A percentile compares a stretch with the other conserved stretches of the same genome.
phyloP scores from a whole-genome alignment of 129 eudicot genomes.

The Lactuca saligna region DNA sequence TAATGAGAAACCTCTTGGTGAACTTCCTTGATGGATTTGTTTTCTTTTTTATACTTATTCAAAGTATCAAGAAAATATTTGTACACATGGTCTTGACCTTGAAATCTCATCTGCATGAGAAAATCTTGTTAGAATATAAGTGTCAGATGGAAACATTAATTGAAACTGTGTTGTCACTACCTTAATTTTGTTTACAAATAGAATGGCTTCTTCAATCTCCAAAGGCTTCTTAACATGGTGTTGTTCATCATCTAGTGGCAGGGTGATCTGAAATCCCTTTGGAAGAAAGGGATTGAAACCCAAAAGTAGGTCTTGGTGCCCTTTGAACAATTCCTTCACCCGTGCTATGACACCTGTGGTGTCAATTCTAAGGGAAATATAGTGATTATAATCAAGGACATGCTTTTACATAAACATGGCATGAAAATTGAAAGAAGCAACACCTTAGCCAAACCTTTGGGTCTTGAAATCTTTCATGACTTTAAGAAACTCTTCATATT shows the following conservation, averaged over 20 bases:
- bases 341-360: constrained; percentile 76
- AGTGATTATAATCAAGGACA: constrained; percentile 25
- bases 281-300: constrained; percentile 96
- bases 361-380: constrained; percentile 54
- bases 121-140: constrained; percentile 18
- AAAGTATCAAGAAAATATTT: constrained; percentile 80
- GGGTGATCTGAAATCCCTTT: constrained; percentile 70
- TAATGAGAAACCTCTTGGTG: constrained; percentile 62
- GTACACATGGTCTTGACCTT: constrained; percentile 87
- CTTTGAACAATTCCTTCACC: constrained; percentile 86
- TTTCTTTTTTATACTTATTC: constrained; percentile 67
- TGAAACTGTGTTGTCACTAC: constrained; percentile 36
- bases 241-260: constrained; percentile 49
- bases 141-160: not conserved
- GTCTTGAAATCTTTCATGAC: constrained; percentile 93
- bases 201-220: constrained; percentile 60
- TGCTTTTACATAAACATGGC: constrained; percentile 9
- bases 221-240: constrained; percentile 61
- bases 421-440: constrained; percentile 20
- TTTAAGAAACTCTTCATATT: constrained; percentile 82
- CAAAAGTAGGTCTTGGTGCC: constrained; percentile 67
- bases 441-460: constrained; percentile 58
- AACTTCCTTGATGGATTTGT: constrained; percentile 63
- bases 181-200: constrained; percentile 84
- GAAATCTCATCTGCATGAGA: constrained; percentile 73